Conservation (phyloP, 1,284 basidiomycete genomes). For the Trichosporon ovoides region DNA sequence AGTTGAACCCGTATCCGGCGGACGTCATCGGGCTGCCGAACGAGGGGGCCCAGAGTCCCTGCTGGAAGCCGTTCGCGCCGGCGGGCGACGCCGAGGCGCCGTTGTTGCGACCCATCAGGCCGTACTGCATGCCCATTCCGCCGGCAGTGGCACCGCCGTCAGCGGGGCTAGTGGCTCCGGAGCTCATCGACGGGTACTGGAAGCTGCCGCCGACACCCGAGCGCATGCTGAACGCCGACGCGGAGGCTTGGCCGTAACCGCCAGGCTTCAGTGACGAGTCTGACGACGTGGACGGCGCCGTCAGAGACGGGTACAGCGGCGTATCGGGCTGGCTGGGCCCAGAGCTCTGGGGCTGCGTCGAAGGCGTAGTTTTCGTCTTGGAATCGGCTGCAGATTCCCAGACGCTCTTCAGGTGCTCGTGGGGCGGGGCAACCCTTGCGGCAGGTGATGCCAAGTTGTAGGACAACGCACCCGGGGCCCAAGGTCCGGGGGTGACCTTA, state of each 20-base stretch:
- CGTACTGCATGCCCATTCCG: slow-evolving; percentile 19
- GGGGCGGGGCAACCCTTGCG: slow-evolving; percentile 26
- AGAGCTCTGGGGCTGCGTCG: slow-evolving; percentile 7
- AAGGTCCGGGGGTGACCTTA: slow-evolving; percentile 15
- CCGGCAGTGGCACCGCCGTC: background rate
- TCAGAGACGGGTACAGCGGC: slow-evolving; percentile 41
- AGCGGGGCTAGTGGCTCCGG: slow-evolving; percentile 18
- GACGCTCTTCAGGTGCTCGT: slow-evolving; percentile 39
- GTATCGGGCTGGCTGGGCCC: slow-evolving; percentile 22
- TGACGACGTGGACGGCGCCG: slow-evolving; percentile 26
- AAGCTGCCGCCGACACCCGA: slow-evolving; percentile 6
- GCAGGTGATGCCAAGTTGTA: slow-evolving; percentile 19
- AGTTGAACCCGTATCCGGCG: slow-evolving; percentile 23
- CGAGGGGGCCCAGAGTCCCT: slow-evolving; percentile 37
- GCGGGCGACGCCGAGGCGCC: slow-evolving; percentile 4
- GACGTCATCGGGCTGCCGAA: slow-evolving; percentile 33
- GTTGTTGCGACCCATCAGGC: slow-evolving; percentile 22
- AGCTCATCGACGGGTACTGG: slow-evolving; percentile 15
- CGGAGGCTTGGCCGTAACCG: slow-evolving; percentile 17
- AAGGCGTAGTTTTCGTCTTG: slow-evolving; percentile 5
- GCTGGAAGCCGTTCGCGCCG: slow-evolving; percentile 24
- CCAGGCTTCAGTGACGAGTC: background rate
- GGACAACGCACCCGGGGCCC: slow-evolving; percentile 26
- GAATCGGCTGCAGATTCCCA: slow-evolving; percentile 30
- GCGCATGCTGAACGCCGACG: slow-evolving; percentile 11